Percentiles rank a stretch among this genome's conserved stretches.
These are phyloP conservation scores for Solanum stenotomum DNA, from an alignment of 257 asterid genomes.

Conservation along the genomic window DNA sequence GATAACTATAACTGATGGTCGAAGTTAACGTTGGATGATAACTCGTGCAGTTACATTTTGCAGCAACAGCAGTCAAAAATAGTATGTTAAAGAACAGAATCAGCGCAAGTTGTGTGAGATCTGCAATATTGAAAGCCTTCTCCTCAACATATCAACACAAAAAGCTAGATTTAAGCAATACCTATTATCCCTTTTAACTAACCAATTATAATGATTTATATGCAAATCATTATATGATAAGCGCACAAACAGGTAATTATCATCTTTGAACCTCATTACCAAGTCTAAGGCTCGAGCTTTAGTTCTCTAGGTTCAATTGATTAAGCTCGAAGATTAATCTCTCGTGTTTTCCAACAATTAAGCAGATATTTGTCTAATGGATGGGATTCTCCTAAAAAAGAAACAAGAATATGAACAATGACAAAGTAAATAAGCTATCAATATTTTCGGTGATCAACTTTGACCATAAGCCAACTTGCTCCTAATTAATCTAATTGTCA, in stretches of 20 bases:
- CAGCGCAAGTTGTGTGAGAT: not conserved
- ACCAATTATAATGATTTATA: not conserved
- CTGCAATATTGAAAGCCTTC: not conserved
- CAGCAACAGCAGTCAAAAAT: not conserved
- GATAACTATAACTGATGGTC: not conserved
- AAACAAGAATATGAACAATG: not conserved
- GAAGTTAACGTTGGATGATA: not conserved
- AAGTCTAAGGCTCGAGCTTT: not conserved
- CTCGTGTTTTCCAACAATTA: not conserved
- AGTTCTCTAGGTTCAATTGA: not conserved
- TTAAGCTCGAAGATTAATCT: not conserved
- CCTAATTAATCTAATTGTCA: not conserved
- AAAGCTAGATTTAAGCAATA: not conserved
- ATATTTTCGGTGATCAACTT: not conserved
- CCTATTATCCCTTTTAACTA: not conserved
- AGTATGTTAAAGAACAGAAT: not conserved
- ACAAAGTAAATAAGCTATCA: not conserved
- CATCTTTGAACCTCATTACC: not conserved
- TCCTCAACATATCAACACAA: not conserved
- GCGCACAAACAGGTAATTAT: not conserved
- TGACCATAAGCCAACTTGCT: not conserved
- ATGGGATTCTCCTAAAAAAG: not conserved
- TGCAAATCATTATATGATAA: not conserved
- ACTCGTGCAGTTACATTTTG: not conserved
- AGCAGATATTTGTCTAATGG: not conserved